Base-by-base conservation (phyloP, 2,329 filamentous ascomycete species). In the Amauroascus niger region DNA sequence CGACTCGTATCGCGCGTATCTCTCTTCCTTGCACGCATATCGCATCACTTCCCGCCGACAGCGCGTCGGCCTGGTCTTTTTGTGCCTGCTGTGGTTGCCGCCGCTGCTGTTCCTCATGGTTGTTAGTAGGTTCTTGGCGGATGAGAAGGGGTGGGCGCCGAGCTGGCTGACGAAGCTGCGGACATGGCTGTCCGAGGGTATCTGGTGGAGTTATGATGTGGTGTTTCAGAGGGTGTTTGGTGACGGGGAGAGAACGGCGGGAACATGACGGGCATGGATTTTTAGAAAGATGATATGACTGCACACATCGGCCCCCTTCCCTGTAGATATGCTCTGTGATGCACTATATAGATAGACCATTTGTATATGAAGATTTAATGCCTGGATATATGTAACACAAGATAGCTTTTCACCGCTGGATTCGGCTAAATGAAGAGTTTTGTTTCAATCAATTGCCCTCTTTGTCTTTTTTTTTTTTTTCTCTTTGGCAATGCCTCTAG, bases 191-290 rank as follows among this genome's bases (percentile, higher is more conserved):
- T 81, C 85, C 55, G 75, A 70, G 1, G 65, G 74, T 0, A 69
- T 82, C 60, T 90, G 86, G 86, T 63, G 60, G 44, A 76, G 70
- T 45, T 88, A 89, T 69, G 85, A 88, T 69, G 56, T 49, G 0
- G 64, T 80, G 16, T 84, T 85, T 60, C 83, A 81, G 67, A 72
- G 69, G 0, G 39, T 84, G 0, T 96, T 94, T 74, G 91, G 91
- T 0, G 87, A 97, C 64, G 93, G 93, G 0, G 91, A 97, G 75
- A 79, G 80, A 61, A 82, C 79, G 0, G 63, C 75, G 18, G 40
- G 40, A 14, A 45, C 50, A 30, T 52, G 28, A 30, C n/a, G n/a
- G n/a, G n/a, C n/a, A n/a, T n/a, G n/a, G n/a, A n/a, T n/a, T n/a
- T n/a, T n/a, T n/a, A n/a, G n/a, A n/a, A n/a, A n/a, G n/a, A n/a